Evolutionary conservation across 768 basidiomycete species (phyloP).

Genomic region (Boletus tomentosulus): DNA sequence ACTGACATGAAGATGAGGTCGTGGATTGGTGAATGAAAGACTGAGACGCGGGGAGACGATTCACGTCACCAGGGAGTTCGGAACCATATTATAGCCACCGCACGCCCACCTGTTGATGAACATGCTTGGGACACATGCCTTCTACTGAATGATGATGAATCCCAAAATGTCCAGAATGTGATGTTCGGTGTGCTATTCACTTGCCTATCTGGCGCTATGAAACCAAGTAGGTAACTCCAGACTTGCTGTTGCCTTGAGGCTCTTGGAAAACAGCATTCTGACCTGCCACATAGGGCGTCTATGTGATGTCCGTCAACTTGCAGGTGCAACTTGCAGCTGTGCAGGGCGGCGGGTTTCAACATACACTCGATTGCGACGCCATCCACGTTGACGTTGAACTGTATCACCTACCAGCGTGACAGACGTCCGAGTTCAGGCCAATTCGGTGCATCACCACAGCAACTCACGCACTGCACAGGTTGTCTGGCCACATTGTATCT

Average conservation of each 20-base stretch:
- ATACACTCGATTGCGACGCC: no score
- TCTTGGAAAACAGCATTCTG: background rate
- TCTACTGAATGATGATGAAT: background rate
- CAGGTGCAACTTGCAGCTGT: background rate
- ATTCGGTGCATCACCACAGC: no score
- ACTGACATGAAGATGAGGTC: constrained; percentile 1
- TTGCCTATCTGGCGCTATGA: background rate
- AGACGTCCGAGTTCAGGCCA: no score
- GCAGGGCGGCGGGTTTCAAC: no score
- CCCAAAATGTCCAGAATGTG: no score
- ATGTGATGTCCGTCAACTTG: background rate
- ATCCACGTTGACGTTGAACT: no score
- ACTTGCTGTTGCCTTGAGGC: constrained; percentile 2
- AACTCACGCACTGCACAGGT: no score
- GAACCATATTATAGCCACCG: background rate
- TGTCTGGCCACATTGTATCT: no score
- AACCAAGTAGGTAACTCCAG: background rate
- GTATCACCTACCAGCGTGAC: no score
- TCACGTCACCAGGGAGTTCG: background rate
- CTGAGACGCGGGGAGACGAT: background rate
- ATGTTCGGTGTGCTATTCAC: background rate
- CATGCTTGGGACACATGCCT: background rate
- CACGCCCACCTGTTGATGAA: constrained; percentile 5
- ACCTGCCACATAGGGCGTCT: background rate
- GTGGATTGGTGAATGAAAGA: background rate